Base-by-base conservation (phyloP, 257 asterid species). In the Ocimum tenuiflorum region DNA sequence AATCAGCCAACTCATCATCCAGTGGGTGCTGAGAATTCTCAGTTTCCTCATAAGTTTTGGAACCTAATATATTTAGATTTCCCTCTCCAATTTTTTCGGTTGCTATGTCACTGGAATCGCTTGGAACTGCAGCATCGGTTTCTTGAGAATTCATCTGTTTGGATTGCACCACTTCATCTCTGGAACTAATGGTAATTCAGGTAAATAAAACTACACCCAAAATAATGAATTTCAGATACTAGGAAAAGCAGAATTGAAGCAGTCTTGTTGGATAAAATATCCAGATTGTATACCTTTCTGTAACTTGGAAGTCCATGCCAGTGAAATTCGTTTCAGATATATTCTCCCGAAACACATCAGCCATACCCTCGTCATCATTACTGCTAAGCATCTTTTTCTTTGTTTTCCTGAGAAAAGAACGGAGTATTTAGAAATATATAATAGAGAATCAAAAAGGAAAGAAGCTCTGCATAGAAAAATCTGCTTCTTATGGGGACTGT, bases 1-100 rank as follows among this genome's bases (percentile, higher is more conserved):
- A 70, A 71, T 85, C 92, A 3, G 72, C 76, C 63, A 83, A 54
- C 46, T 78, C 86, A 53, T 81, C 81, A 39, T 73, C 49, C 22
- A 24, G 7, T 3, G 64, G 68, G 29, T 71, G 52, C 52, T 80
- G 68, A 33, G 20, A 42, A 55, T 69, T 64, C 48, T 60, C 75
- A 31, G 58, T 59, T 18, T 72, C 67, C 23, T 50, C 74, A 8
- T 10, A 15, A 39, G 62, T 57, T 42, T 59, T 22, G 10, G 47
- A 42, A 18, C 51, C 75, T 15, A 76, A 53, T 56, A 17, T 63
- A 19, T 69, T 75, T 27, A 29, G 42, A 67, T 58, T 72, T 64
- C 64, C 73, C 17, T 19, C 35, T 49, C 39, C 79, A 24, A 55
- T 51, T 50, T 52, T 63, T 52, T 74, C 75, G 23, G 79, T 62